These are phyloP conservation scores for Trichophyton mentagrophytes DNA, from an alignment of 2,329 filamentous ascomycete species.

Conservation along the genomic window DNA sequence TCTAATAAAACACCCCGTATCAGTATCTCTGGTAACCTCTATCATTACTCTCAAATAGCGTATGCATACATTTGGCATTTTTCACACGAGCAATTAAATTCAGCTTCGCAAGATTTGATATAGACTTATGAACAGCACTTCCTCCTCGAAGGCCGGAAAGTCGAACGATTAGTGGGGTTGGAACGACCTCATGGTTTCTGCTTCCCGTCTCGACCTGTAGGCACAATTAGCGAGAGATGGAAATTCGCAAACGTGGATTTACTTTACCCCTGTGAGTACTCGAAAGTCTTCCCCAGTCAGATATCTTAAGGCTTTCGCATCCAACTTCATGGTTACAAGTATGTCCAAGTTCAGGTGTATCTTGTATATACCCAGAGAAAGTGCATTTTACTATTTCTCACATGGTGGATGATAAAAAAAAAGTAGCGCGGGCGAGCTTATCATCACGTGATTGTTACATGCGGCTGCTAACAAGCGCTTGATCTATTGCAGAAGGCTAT, in stretches of 20 bases:
- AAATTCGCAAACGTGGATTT: background rate
- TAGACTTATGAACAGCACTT: conserved; percentile 69
- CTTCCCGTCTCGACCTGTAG: conserved; percentile 76
- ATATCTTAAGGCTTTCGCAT: conserved; percentile 87
- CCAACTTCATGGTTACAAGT: conserved; percentile 67
- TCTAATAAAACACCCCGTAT: conserved; percentile 32
- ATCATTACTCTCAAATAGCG: background rate
- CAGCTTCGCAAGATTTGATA: conserved; percentile 82
- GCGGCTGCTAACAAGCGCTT: background rate
- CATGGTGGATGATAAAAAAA: background rate
- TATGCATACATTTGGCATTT: conserved; percentile 62
- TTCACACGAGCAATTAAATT: conserved; percentile 85
- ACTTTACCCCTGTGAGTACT: conserved; percentile 72
- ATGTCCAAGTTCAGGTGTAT: background rate
- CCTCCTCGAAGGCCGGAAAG: conserved; percentile 67
- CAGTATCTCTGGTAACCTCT: background rate
- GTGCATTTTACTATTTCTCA: background rate
- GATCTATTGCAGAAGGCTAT: background rate
- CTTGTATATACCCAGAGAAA: background rate
- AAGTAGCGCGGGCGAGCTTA: background rate
- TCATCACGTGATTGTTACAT: background rate
- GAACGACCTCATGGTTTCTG: conserved; percentile 94
- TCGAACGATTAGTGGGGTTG: conserved; percentile 74
- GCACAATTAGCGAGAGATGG: background rate
- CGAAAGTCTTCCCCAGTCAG: conserved; percentile 88